These are phyloP conservation scores for Eremomyces bilateralis DNA, from an alignment of 495 filamentous ascomycete genomes.

Conservation along the genomic window DNA sequence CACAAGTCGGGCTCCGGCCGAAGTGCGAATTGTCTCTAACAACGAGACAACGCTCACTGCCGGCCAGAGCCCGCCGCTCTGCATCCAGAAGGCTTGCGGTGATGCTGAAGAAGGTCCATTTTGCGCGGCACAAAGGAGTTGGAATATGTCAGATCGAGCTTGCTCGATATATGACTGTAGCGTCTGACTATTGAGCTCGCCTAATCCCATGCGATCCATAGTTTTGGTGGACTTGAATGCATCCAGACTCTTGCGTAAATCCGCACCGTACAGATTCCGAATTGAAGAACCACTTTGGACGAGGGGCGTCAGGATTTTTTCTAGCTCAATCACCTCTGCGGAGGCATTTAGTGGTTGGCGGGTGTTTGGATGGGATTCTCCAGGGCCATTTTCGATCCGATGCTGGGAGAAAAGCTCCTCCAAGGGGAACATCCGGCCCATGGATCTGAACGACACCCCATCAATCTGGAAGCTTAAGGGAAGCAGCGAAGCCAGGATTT, in stretches of 20 bases:
- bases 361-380: not conserved
- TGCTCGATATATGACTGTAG: constrained; percentile 1
- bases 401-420: too few species aligned
- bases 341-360: constrained; percentile 1
- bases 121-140: constrained; percentile 10
- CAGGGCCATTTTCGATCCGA: too few species aligned
- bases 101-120: too few species aligned
- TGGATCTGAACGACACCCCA: too few species aligned
- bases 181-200: too few species aligned
- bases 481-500: too few species aligned
- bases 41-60: constrained; percentile 25
- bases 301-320: constrained; percentile 16
- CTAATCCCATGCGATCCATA: too few species aligned
- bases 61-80: constrained; percentile 29
- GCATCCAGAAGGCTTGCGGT: constrained; percentile 23
- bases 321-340: constrained; percentile 13
- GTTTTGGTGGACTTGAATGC: constrained; percentile 13
- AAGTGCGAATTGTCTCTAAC: constrained; percentile 29
- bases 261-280: constrained; percentile 19
- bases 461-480: too few species aligned
- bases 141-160: constrained; percentile 11
- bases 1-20: constrained; percentile 23
- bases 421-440: too few species aligned
- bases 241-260: constrained; percentile 20
- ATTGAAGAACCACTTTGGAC: constrained; percentile 13